A percentile compares a stretch with the other conserved stretches of the same genome.
phyloP scores from a whole-genome alignment of 345 rosid species.

The Tarenaya hassleriana region DNA sequence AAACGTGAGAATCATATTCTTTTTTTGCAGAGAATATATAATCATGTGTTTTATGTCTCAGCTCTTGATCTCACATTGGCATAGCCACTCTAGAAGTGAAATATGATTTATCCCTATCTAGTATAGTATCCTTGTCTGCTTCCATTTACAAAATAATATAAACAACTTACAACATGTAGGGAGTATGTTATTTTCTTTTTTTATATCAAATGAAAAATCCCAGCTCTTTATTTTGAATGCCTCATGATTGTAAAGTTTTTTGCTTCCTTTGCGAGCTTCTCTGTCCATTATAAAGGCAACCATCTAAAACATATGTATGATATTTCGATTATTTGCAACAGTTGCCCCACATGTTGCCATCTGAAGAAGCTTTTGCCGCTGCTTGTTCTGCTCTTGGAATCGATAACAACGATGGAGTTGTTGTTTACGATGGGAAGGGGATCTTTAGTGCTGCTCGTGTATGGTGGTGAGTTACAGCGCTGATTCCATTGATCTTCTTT shows the following conservation, averaged over 20 bases:
- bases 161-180: background rate
- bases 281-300: background rate
- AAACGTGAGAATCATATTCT: slow-evolving; percentile 42
- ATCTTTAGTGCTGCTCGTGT: slow-evolving; percentile 98
- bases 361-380: slow-evolving; percentile 96
- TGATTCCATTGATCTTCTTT: background rate
- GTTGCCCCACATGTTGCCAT: slow-evolving; percentile 98
- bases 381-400: slow-evolving; percentile 96
- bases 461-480: slow-evolving; percentile 76
- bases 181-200: slow-evolving; percentile 1
- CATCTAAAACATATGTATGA: slow-evolving; percentile 11
- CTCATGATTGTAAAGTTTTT: background rate
- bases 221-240: background rate
- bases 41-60: background rate
- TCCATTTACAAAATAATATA: slow-evolving; percentile 8
- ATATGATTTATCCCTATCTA: background rate
- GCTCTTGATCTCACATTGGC: slow-evolving; percentile 3
- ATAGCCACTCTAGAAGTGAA: background rate
- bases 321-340: slow-evolving; percentile 28
- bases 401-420: slow-evolving; percentile 72
- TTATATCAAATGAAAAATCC: background rate
- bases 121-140: background rate
- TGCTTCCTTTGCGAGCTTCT: slow-evolving; percentile 7
- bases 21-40: slow-evolving; percentile 1
- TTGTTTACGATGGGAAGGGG: slow-evolving; percentile 98